Evolutionary conservation across 441 rosid species (phyloP), one percentile per base, ranked within the genome.

Genomic region (Daphne laureola): DNA sequence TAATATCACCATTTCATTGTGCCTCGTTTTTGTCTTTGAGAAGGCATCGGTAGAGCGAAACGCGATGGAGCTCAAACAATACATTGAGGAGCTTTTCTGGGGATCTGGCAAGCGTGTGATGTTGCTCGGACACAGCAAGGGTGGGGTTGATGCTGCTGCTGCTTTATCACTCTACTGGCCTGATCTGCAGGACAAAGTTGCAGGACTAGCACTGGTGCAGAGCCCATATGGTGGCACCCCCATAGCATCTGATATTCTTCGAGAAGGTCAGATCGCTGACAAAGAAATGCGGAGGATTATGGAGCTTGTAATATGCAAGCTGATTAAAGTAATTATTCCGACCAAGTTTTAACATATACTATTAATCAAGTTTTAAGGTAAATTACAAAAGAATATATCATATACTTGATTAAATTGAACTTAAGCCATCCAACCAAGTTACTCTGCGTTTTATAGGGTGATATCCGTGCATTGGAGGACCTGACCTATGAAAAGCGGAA

Each of bases 41-140:
- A 64, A 78, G 92, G 84, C 86, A 36, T 79, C 87, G 15, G 81
- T 78, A 62, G 86, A 82, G 79, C 88, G 78, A 27, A 84, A 82
- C 64, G 93, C 93, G 36, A 66, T 69, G 73, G 84, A 78, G 54
- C 71, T 82, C 66, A 84, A 82, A 69, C 88, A 78, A 44, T 82
- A 82, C 63, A 78, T 84, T 0, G 87, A 82, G 59, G 93, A 84
- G 63, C 80, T 84, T 46, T 82, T 78, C 47, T 84, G 93, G 93
- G 87, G 93, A 14, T 84, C 83, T 0, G 78, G 83, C 46, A 84
- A 84, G 70, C 73, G 60, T 17, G 81, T 82, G 60, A 76, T 82
- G 83, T 67, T 84, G 55, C 82, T 82, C 17, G 89, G 89, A 43
- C 93, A 84, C 69, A 84, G 93, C 77, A 80, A 84, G 62, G 89